Conservation (phyloP, 441 rosid genomes). For the Cnidoscolus chayamansa region DNA sequence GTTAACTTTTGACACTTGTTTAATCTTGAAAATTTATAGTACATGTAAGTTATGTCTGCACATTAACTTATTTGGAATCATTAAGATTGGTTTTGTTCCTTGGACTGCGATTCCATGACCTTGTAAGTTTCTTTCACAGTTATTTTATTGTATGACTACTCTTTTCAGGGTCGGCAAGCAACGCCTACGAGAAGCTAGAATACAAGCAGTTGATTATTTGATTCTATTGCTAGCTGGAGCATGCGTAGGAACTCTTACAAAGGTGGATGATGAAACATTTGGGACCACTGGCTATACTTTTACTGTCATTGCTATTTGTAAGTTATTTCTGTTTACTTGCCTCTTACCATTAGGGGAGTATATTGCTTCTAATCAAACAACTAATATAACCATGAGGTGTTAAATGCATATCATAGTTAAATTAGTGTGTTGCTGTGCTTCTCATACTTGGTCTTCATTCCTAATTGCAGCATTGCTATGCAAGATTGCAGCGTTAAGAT, state of each 20-base stretch:
- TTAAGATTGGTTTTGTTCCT: neutral
- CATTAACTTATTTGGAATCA: neutral
- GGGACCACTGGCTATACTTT: slow-evolving; percentile 75
- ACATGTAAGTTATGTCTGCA: too few species aligned
- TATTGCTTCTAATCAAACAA: neutral
- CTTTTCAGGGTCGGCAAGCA: slow-evolving; percentile 50
- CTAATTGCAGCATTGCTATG: slow-evolving; percentile 74
- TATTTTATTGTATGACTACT: slow-evolving; percentile 8
- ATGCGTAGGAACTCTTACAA: slow-evolving; percentile 78
- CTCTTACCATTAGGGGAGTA: neutral
- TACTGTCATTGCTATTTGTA: slow-evolving; percentile 91
- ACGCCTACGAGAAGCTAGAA: slow-evolving; percentile 73
- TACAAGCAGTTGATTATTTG: slow-evolving; percentile 74
- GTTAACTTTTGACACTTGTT: too few species aligned
- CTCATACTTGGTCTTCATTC: neutral
- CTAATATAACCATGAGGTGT: neutral
- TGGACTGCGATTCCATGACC: neutral
- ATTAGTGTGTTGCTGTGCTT: too few species aligned
- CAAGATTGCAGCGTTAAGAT: slow-evolving; percentile 84
- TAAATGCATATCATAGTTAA: neutral
- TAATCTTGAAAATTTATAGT: too few species aligned
- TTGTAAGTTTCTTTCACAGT: slow-evolving; percentile 1
- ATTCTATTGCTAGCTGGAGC: slow-evolving; percentile 90
- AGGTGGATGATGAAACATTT: slow-evolving; percentile 66
- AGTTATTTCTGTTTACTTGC: slow-evolving; percentile 31